Evolutionary conservation across 805 yeast species (phyloP).

Genomic region (Myxozyma geophila): DNA sequence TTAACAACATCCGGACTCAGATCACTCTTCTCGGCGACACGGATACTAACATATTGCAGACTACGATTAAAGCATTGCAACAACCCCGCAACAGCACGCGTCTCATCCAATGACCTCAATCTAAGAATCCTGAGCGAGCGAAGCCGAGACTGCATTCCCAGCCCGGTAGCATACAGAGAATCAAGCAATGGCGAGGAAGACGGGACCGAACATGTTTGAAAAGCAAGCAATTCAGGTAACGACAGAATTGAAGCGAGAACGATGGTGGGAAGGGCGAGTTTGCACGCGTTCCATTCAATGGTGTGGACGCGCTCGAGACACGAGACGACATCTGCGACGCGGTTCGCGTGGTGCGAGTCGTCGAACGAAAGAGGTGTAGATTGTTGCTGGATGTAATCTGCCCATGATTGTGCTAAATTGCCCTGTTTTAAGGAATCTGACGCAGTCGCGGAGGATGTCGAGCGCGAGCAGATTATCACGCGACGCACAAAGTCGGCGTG

Average conservation of each 20-base stretch:
- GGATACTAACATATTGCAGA: conserved; percentile 18
- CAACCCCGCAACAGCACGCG: conserved; percentile 21
- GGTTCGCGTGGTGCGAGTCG: neutral
- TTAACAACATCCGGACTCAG: conserved; percentile 11
- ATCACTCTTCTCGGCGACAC: conserved; percentile 28
- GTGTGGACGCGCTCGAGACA: conserved; percentile 1
- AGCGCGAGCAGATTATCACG: conserved; percentile 4
- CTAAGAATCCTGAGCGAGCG: conserved; percentile 21
- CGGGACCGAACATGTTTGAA: conserved; percentile 32
- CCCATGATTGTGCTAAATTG: neutral
- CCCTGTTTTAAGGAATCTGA: neutral
- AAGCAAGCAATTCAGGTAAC: conserved; percentile 10
- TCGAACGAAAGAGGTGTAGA: neutral
- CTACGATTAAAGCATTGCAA: conserved; percentile 11
- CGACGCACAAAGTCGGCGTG: conserved; percentile 18
- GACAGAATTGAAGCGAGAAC: conserved; percentile 15
- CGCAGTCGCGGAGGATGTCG: neutral
- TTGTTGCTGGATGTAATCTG: neutral
- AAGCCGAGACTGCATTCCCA: neutral
- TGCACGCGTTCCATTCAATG: conserved; percentile 31
- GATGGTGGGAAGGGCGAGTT: conserved; percentile 17
- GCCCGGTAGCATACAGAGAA: too few species aligned
- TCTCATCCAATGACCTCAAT: conserved; percentile 26
- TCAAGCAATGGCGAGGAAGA: neutral
- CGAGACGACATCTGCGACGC: conserved; percentile 3